Conservation (phyloP, 1,139 yeast genomes). For the Kluyveromyces sp. region DNA sequence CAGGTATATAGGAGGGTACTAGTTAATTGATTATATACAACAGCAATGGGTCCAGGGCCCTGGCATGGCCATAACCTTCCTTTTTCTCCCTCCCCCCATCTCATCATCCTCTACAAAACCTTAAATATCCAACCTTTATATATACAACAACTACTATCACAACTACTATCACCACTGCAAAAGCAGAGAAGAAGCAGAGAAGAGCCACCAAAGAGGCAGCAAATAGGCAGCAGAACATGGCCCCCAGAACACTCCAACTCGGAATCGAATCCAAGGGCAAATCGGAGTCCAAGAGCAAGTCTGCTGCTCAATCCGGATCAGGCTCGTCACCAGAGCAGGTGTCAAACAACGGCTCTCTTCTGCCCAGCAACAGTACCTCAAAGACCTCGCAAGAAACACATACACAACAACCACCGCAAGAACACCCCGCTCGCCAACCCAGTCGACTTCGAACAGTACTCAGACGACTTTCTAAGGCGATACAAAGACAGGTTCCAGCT, state of each 20-base stretch:
- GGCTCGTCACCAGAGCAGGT: slow-evolving; percentile 12
- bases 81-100: too few relatives aligned
- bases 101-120: too few relatives aligned
- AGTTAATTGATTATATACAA: too few relatives aligned
- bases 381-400: slow-evolving; percentile 22
- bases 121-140: too few relatives aligned
- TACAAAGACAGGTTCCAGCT: slow-evolving; percentile 28
- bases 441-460: slow-evolving; percentile 23
- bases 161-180: too few relatives aligned
- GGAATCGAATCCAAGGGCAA: slow-evolving; percentile 24
- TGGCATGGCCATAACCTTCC: too few relatives aligned
- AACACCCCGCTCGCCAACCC: slow-evolving; percentile 18
- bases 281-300: slow-evolving; percentile 20
- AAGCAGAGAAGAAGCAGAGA: background rate
- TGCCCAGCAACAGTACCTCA: slow-evolving; percentile 29
- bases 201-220: background rate
- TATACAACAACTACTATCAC: too few relatives aligned
- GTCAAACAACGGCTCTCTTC: slow-evolving; percentile 26
- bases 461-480: slow-evolving; percentile 27
- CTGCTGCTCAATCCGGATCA: slow-evolving; percentile 5
- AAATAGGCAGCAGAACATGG: slow-evolving; percentile 3
- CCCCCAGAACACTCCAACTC: slow-evolving; percentile 15
- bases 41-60: too few relatives aligned
- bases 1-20: slow-evolving; percentile 11
- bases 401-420: slow-evolving; percentile 27